A percentile compares a stretch with the other conserved stretches of the same genome.
These are phyloP conservation scores for Amphicarpaea edgeworthii DNA, from an alignment of 306 rosid species.

Conservation along the genomic window DNA sequence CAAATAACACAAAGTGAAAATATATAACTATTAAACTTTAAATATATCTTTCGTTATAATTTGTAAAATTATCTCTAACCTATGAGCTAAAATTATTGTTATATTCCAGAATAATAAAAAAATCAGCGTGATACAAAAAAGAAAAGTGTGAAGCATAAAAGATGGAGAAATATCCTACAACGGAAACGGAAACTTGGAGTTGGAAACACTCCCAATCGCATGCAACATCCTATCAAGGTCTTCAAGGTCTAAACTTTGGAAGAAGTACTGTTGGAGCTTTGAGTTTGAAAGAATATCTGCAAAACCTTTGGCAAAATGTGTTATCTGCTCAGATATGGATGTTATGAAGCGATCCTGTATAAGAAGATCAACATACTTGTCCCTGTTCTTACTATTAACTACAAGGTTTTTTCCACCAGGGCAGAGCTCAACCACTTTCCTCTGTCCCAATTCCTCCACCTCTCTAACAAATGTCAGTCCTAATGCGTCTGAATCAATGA, in stretches of 20 bases:
- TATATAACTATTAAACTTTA: too few species aligned
- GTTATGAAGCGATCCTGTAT: conserved; percentile 76
- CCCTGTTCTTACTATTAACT: conserved; percentile 80
- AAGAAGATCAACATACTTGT: conserved; percentile 71
- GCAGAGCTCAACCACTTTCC: conserved; percentile 73
- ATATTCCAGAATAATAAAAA: too few species aligned
- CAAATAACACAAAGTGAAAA: too few species aligned
- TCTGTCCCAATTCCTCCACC: conserved; percentile 84
- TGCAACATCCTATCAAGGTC: conserved; percentile 93
- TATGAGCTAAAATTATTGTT: too few species aligned
- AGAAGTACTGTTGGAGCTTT: conserved; percentile 56
- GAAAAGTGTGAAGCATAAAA: too few species aligned
- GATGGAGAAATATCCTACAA: too few species aligned
- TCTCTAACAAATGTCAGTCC: conserved; percentile 91
- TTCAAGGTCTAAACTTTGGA: conserved; percentile 75
- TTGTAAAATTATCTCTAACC: too few species aligned
- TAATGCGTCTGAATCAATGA: conserved; percentile 85
- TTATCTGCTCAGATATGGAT: conserved; percentile 79
- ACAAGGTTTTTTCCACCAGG: conserved; percentile 68
- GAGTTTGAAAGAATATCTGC: conserved; percentile 73
- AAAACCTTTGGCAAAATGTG: conserved; percentile 80
- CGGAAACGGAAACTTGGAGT: too few species aligned
- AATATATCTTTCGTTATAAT: too few species aligned
- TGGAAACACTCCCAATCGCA: conserved; percentile 69
- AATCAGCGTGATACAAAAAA: too few species aligned